These are phyloP conservation scores for Bipolaris victoriae DNA, from an alignment of 2,329 filamentous ascomycete genomes.

Conservation along the genomic window DNA sequence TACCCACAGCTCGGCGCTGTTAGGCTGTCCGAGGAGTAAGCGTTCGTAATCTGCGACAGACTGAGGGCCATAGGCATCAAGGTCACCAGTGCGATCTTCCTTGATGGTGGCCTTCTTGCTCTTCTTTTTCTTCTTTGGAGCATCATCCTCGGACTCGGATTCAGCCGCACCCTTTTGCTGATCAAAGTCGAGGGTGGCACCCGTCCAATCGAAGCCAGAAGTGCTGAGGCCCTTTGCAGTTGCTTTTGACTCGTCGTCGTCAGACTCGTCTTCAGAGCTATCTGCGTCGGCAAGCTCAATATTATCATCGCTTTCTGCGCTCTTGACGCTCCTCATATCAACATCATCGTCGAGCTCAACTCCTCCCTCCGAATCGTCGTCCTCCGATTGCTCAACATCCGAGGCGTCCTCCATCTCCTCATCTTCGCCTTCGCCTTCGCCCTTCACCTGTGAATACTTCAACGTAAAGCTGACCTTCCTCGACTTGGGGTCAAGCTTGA, in stretches of 20 bases:
- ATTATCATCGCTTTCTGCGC: conserved; percentile 44
- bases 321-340: conserved; percentile 55
- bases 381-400: conserved; percentile 26
- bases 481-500: conserved; percentile 76
- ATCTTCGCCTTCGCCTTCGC: conserved; percentile 57
- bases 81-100: conserved; percentile 87
- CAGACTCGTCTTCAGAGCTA: conserved; percentile 44
- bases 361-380: conserved; percentile 52
- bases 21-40: conserved; percentile 86
- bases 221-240: conserved; percentile 64
- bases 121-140: conserved; percentile 69
- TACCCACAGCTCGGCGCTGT: conserved; percentile 93
- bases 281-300: conserved; percentile 43
- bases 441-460: conserved; percentile 88
- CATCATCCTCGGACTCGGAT: conserved; percentile 60
- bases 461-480: conserved; percentile 86
- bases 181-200: conserved; percentile 59
- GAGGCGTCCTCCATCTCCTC: conserved; percentile 50
- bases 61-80: conserved; percentile 87
- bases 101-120: conserved; percentile 77
- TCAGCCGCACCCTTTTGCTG: conserved; percentile 62
- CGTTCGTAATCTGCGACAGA: conserved; percentile 92
- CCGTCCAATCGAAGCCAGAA: conserved; percentile 88
- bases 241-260: conserved; percentile 22
- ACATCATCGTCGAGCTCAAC: conserved; percentile 49